A percentile compares a stretch with the other conserved stretches of the same genome.
phyloP scores from a whole-genome alignment of 495 filamentous ascomycete genomes.

The Aspergillus mulundensis region DNA sequence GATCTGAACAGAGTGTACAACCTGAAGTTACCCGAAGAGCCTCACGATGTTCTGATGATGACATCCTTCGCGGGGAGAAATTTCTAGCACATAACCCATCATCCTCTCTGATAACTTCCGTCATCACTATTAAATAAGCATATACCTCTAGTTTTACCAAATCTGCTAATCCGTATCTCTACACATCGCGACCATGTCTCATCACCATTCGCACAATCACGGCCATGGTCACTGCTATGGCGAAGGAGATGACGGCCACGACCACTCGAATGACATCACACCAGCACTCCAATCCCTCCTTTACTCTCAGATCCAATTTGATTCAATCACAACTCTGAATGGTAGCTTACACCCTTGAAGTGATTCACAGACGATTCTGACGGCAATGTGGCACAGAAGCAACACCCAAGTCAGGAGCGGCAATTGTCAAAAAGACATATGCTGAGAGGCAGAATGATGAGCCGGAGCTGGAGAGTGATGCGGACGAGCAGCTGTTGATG shows the following conservation, averaged over 20 bases:
- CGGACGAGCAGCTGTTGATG: conserved; percentile 91
- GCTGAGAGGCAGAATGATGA: conserved; percentile 64
- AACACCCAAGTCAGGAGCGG: conserved; percentile 59
- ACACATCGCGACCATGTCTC: conserved; percentile 30
- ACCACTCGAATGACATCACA: conserved; percentile 85
- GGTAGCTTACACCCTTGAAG: conserved; percentile 31
- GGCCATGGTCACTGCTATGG: conserved; percentile 37
- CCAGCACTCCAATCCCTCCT: conserved; percentile 83
- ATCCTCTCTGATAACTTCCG: too few species aligned
- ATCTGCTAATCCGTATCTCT: not conserved
- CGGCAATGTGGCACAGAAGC: conserved; percentile 41
- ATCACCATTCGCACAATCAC: conserved; percentile 42
- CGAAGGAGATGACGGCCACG: conserved; percentile 51
- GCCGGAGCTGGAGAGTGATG: conserved; percentile 76
- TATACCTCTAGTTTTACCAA: not conserved
- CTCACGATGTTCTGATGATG: not conserved
- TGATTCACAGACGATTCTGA: not conserved
- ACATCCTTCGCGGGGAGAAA: not conserved
- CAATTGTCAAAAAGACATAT: conserved; percentile 88
- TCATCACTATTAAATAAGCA: not conserved
- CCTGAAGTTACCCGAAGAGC: not conserved
- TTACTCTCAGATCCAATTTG: conserved; percentile 88
- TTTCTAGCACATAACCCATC: not conserved
- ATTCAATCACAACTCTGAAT: conserved; percentile 79
- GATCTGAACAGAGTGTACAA: too few species aligned